Evolutionary conservation across 129 eudicot genomes (phyloP).

Genomic region (Helianthus tuberosus): DNA sequence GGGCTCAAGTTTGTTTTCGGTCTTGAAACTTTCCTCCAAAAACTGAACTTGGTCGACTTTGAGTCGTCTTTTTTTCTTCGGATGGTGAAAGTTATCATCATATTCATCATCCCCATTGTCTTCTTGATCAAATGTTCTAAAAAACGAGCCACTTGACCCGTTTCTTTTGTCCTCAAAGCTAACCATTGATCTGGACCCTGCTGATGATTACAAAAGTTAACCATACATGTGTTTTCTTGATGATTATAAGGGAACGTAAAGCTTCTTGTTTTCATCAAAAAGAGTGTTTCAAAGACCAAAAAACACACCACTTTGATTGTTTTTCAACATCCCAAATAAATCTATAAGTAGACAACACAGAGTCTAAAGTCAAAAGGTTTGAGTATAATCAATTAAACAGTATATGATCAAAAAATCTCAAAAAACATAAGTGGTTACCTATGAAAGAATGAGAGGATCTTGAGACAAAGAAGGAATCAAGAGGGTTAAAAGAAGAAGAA

Average conservation of each 20-base stretch:
- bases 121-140: slow-evolving; percentile 51
- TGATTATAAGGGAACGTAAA: slow-evolving; percentile 1
- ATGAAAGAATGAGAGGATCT: slow-evolving; percentile 57
- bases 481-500: slow-evolving; percentile 40
- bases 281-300: no score
- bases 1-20: slow-evolving; percentile 87
- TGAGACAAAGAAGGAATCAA: slow-evolving; percentile 51
- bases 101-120: slow-evolving; percentile 77
- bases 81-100: slow-evolving; percentile 77
- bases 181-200: slow-evolving; percentile 81
- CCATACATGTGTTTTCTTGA: slow-evolving; percentile 16
- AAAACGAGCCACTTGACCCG: slow-evolving; percentile 41
- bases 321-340: slow-evolving; percentile 13
- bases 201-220: slow-evolving; percentile 35
- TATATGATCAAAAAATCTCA: slow-evolving; percentile 11
- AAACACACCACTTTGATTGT: no score
- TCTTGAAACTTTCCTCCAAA: slow-evolving; percentile 76
- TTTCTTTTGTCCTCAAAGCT: slow-evolving; percentile 64
- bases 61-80: slow-evolving; percentile 87
- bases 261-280: not conserved
- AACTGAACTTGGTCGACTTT: slow-evolving; percentile 74
- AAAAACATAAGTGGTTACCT: slow-evolving; percentile 42
- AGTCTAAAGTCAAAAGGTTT: no score
- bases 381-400: slow-evolving; percentile 2
- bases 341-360: no score